Base-by-base conservation (phyloP, 139 green algal genomes). In the Astrephomene gubernaculifera region DNA sequence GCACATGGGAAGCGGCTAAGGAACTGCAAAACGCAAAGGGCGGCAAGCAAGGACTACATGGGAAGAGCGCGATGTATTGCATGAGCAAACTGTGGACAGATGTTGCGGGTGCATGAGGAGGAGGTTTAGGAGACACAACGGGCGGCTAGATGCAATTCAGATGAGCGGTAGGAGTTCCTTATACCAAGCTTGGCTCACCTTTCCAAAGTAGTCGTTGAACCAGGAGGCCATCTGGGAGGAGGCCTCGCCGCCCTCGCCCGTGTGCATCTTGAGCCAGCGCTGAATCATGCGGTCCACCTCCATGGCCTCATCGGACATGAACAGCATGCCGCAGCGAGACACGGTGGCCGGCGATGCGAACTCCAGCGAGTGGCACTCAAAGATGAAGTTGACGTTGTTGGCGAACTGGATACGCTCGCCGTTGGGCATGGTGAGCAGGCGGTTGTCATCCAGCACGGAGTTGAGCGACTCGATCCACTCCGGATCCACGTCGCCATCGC, bases 391-490 rank as follows among this genome's bases (percentile, higher is more conserved):
- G 65, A 97, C 90, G 83, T 97, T 96, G 87, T 89, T 90, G 35
- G 89, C 91, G 87, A 98, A 96, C 85, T 96, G 93, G 61, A 98
- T 95, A 84, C 95, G 93, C 91, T 98, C 94, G 35, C 95, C 94
- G 61, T 92, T 96, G 61, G 95, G 94, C 89, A 96, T 93, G 12
- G 95, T 98, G 17, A 98, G 89, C 73, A 98, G 90, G 61, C 93
- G 90, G 89, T 96, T 96, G 86, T 97, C 95, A 63, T 97, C 95
- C 65, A 97, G 90, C 82, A 97, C 95, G 10, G 29, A 94, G 90
- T 98, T 98, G 19, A 98, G 92, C 22, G 92, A 95, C 88, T 98
- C 95, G 53, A 98, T 96, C 95, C 95, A 98, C 87, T 97, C 95
- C 0, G 95, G 95, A 79, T 98, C 95, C 21, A 98, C 92, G 61